Evolutionary conservation across 768 basidiomycete genomes (phyloP), one percentile per base, ranked within the genome.

Genomic region (Mycena sanguinolenta): DNA sequence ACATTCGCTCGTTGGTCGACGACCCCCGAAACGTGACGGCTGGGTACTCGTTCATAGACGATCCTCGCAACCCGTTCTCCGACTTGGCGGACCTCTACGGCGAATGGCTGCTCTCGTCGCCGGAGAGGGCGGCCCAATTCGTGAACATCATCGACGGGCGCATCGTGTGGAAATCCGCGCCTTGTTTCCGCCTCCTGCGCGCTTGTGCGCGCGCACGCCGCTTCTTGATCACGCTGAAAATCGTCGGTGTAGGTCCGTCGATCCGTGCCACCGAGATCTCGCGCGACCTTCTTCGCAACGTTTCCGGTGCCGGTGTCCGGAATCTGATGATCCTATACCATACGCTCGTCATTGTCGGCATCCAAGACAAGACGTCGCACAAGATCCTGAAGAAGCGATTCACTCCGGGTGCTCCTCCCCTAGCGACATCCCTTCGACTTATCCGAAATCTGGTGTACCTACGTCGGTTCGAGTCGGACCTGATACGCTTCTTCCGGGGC

Each of bases 251-350:
- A 25, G 65, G 65, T 1, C 36, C 44, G n/a, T 67, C 65, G 1
- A 38, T 67, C 17, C 65, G 65, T 14, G 65, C 57, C 2, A 52
- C 55, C 2, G 65, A 67, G 28, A 34, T 67, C 6, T 6, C 46
- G 12, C 57, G 65, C 0, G 46, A 67, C 21, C 49, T 60, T 1
- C 25, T 60, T 1, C 44, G 57, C 1, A 67, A 67, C 21, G 23
- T 53, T 2, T 53, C 65, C 0, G 65, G 65, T 7, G 34, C n/a
- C 1, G 1, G n/a, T 19, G 6, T 58, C 4, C 36, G 57, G 6
- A 58, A 38, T 27, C 3, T 38, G 7, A 4, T 58, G 38, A 39
- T 58, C 36, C 19, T 58, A 9, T 58, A 14, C 25, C 57, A 58
- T 17, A 38, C 2, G 2, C 3, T 38, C n/a, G 19, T 19, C 10